A percentile compares a stretch with the other conserved stretches of the same genome.
Conservation (phyloP, 129 eudicot genomes). For the Lonicera japonica region DNA sequence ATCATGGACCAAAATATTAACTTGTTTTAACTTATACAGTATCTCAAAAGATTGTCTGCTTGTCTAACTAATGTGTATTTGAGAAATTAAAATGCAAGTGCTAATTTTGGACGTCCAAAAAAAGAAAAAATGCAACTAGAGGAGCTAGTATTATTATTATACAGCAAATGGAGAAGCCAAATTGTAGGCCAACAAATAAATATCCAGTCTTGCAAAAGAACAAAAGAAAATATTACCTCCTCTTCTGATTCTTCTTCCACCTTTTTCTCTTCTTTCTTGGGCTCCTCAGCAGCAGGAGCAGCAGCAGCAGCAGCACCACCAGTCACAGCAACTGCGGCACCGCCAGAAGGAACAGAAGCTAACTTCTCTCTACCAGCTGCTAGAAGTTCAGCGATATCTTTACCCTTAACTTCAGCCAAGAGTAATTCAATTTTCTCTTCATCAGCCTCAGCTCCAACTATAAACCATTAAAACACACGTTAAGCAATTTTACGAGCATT, state of each 20-base stretch:
- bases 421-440: slow-evolving; percentile 50
- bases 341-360: slow-evolving; percentile 68
- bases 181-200: neutral
- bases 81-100: too few species aligned
- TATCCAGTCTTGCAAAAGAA: neutral
- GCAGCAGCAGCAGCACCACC: slow-evolving; percentile 48
- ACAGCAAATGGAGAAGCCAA: neutral
- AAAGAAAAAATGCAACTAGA: neutral
- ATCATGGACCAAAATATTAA: too few species aligned
- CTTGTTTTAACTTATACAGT: too few species aligned
- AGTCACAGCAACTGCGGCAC: slow-evolving; percentile 41
- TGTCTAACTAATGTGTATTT: too few species aligned
- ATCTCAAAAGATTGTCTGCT: too few species aligned
- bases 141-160: too few species aligned
- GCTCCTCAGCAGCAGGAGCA: slow-evolving; percentile 43
- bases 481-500: neutral
- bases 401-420: slow-evolving; percentile 48
- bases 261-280: slow-evolving; percentile 55
- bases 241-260: slow-evolving; percentile 66
- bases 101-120: neutral
- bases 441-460: slow-evolving; percentile 80
- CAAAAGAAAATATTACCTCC: slow-evolving; percentile 2
- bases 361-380: slow-evolving; percentile 72
- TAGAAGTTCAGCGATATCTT: slow-evolving; percentile 50
- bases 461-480: slow-evolving; percentile 8